These are phyloP conservation scores for Colletotrichum spinosum DNA, from an alignment of 2,329 filamentous ascomycete species.

Conservation along the genomic window DNA sequence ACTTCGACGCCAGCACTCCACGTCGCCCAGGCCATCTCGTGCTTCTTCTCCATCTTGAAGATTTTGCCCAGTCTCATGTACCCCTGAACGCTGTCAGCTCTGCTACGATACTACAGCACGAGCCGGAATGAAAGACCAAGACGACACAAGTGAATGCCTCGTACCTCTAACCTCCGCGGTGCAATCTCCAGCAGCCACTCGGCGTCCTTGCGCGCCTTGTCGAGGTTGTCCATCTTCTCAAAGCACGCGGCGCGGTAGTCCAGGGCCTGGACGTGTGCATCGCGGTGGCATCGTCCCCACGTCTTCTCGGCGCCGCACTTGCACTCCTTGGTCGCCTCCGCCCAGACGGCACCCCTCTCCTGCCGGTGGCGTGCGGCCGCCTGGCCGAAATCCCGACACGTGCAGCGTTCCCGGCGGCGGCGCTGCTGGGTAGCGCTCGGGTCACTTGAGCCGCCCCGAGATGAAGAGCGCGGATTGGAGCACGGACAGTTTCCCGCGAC, in stretches of 20 bases:
- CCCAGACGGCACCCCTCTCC: slow-evolving; percentile 51
- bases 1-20: slow-evolving; percentile 54
- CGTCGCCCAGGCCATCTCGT: slow-evolving; percentile 53
- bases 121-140: background rate
- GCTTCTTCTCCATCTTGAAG: slow-evolving; percentile 50
- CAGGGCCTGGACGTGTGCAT: slow-evolving; percentile 52
- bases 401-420: slow-evolving; percentile 50
- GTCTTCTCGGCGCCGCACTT: slow-evolving; percentile 49
- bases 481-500: slow-evolving; percentile 36
- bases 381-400: slow-evolving; percentile 51
- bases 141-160: slow-evolving; percentile 7
- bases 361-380: slow-evolving; percentile 45
- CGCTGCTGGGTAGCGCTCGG: slow-evolving; percentile 38
- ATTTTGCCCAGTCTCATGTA: slow-evolving; percentile 57
- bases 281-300: slow-evolving; percentile 54
- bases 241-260: slow-evolving; percentile 55
- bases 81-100: slow-evolving; percentile 45
- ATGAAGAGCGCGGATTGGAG: slow-evolving; percentile 10
- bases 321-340: slow-evolving; percentile 56
- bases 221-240: slow-evolving; percentile 51
- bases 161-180: slow-evolving; percentile 53
- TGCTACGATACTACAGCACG: background rate
- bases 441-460: background rate
- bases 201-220: slow-evolving; percentile 52
- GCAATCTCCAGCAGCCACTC: slow-evolving; percentile 57